These are phyloP conservation scores for Podospora didyma DNA, from an alignment of 495 filamentous ascomycete genomes.

Conservation along the genomic window DNA sequence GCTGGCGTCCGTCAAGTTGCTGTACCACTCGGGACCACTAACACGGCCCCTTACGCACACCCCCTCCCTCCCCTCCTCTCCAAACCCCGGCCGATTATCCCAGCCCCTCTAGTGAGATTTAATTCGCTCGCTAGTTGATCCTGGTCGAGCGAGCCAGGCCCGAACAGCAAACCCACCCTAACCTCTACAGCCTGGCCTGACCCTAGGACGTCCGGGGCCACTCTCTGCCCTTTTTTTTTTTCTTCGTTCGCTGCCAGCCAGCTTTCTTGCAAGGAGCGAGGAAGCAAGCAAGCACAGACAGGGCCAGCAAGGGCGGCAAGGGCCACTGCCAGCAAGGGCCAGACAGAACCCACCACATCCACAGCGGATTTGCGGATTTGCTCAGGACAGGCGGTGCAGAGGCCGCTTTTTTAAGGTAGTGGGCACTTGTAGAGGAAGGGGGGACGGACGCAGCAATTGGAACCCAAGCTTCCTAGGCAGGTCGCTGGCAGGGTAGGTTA, in stretches of 20 bases:
- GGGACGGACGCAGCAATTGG: no score
- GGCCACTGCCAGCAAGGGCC: no score
- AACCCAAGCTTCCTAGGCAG: no score
- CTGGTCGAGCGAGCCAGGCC: constrained; percentile 21
- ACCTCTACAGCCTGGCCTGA: constrained; percentile 15
- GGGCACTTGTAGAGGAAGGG: no score
- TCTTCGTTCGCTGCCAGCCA: no score
- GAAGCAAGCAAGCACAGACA: not conserved
- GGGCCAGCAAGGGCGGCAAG: not conserved
- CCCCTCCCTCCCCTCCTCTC: constrained; percentile 5
- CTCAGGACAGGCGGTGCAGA: no score
- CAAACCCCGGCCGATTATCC: constrained; percentile 15
- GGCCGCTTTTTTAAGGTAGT: no score
- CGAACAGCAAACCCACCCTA: constrained; percentile 25
- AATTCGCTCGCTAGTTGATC: constrained; percentile 18
- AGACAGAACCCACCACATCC: no score
- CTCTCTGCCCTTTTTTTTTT: constrained; percentile 10
- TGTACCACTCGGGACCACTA: constrained; percentile 17
- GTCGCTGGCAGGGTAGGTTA: no score
- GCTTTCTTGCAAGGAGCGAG: not conserved
- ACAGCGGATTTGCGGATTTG: not conserved
- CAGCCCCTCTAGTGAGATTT: constrained; percentile 26
- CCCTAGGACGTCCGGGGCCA: constrained; percentile 18
- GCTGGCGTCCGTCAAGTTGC: constrained; percentile 4
- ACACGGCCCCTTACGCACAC: constrained; percentile 18